phyloP scores from a whole-genome alignment of 2,329 filamentous ascomycete species.

The Claviceps sp. region DNA sequence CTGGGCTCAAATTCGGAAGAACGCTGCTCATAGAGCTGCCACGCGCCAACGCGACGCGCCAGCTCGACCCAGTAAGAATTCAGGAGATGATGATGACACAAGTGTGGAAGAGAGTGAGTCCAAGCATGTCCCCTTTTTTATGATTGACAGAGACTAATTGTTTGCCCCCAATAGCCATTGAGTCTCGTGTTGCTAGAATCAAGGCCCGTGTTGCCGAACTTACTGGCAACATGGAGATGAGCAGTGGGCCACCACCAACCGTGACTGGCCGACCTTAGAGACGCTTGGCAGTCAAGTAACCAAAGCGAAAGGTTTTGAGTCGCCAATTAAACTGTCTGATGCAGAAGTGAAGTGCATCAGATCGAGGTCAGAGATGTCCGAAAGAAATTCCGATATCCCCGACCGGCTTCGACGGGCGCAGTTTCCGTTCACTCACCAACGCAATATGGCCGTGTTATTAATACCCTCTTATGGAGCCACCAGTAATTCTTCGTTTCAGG shows the following conservation, averaged over 20 bases:
- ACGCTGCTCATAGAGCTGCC: constrained; percentile 70
- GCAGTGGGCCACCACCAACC: constrained; percentile 20
- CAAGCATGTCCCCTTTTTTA: not conserved
- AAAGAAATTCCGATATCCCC: not conserved
- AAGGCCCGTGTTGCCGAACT: constrained; percentile 93
- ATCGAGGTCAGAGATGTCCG: not conserved
- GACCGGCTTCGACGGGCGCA: not conserved
- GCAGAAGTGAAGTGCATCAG: not conserved
- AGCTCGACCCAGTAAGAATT: constrained; percentile 40
- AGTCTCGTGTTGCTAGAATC: constrained; percentile 91
- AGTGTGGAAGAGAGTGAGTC: constrained; percentile 86
- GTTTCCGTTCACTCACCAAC: not conserved
- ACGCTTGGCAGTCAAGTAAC: constrained; percentile 5
- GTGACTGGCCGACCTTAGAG: constrained; percentile 12
- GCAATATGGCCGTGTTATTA: not conserved
- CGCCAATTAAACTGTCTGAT: not conserved
- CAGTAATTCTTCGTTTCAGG: constrained; percentile 1
- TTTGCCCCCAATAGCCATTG: constrained; percentile 54
- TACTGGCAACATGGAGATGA: constrained; percentile 67
- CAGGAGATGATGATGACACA: constrained; percentile 70
- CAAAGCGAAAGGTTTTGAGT: too few relatives aligned
- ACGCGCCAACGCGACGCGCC: constrained; percentile 54
- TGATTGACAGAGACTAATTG: constrained; percentile 11
- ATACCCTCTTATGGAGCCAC: not conserved
- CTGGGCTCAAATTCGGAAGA: constrained; percentile 94